Conservation (phyloP, 176 grass and related monocot species). For the Stipa capillata region DNA sequence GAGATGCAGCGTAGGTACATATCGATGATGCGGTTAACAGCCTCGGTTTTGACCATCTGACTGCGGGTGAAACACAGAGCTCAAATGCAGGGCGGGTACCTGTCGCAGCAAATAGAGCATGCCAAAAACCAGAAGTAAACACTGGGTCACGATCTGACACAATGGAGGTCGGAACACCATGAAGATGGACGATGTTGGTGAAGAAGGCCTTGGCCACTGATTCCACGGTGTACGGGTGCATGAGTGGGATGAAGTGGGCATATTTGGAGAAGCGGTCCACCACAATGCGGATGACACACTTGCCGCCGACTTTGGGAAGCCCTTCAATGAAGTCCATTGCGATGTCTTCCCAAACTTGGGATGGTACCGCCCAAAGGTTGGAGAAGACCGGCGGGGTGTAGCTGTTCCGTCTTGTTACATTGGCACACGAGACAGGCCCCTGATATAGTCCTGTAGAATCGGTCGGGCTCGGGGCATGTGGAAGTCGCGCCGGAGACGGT, state of each 20-base stretch:
- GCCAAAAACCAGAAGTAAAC: not conserved
- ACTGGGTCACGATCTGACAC: not conserved
- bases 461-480: not conserved
- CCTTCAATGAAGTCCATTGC: not conserved
- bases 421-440: not conserved
- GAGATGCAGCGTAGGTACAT: not conserved
- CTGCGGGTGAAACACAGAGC: not conserved
- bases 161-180: not conserved
- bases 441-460: not conserved
- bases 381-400: not conserved
- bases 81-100: fast-evolving
- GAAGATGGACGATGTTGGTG: not conserved
- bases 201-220: not conserved
- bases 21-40: fast-evolving
- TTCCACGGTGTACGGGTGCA: not conserved
- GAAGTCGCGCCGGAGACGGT: not conserved
- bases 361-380: not conserved
- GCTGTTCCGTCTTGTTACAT: not conserved
- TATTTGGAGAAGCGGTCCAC: not conserved
- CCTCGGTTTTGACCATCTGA: not conserved
- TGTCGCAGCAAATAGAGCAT: fast-evolving
- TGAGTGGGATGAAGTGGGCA: not conserved
- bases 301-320: not conserved
- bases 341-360: not conserved
- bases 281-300: not conserved